phyloP scores from a whole-genome alignment of 306 rosid species.

The Vigna radiata region DNA sequence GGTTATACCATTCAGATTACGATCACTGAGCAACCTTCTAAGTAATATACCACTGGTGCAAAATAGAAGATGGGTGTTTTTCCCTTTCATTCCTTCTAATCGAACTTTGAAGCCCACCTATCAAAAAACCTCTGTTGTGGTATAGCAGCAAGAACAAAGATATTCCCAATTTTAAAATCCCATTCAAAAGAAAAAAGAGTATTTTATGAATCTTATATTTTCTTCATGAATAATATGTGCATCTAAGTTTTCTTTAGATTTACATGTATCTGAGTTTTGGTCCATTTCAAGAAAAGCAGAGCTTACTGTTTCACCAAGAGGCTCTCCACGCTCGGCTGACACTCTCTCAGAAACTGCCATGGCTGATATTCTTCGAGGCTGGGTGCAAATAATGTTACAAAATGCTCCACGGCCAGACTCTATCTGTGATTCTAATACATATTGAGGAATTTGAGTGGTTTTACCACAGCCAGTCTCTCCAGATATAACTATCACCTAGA shows the following conservation, averaged over 20 bases:
- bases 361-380: slow-evolving; percentile 97
- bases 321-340: slow-evolving; percentile 93
- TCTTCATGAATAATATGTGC: slow-evolving; percentile 34
- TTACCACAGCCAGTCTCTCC: slow-evolving; percentile 99
- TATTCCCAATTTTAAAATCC: slow-evolving; percentile 52
- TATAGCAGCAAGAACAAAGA: slow-evolving; percentile 70
- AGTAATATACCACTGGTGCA: slow-evolving; percentile 98
- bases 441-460: slow-evolving; percentile 98
- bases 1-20: slow-evolving; percentile 87
- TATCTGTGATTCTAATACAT: slow-evolving; percentile 88
- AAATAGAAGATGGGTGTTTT: slow-evolving; percentile 88
- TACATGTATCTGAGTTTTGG: slow-evolving; percentile 21
- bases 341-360: slow-evolving; percentile 98
- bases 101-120: slow-evolving; percentile 99
- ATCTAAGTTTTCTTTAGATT: slow-evolving; percentile 29
- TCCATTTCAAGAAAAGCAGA: slow-evolving; percentile 36
- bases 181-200: slow-evolving; percentile 36
- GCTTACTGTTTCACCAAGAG: slow-evolving; percentile 95
- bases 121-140: slow-evolving; percentile 81
- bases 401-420: slow-evolving; percentile 85
- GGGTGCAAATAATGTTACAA: slow-evolving; percentile 93
- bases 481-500: slow-evolving; percentile 79
- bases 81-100: slow-evolving; percentile 95
- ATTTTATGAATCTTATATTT: slow-evolving; percentile 37
- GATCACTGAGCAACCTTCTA: slow-evolving; percentile 89